phyloP scores from a whole-genome alignment of 2,329 filamentous ascomycete genomes.

The Zalaria sp. region DNA sequence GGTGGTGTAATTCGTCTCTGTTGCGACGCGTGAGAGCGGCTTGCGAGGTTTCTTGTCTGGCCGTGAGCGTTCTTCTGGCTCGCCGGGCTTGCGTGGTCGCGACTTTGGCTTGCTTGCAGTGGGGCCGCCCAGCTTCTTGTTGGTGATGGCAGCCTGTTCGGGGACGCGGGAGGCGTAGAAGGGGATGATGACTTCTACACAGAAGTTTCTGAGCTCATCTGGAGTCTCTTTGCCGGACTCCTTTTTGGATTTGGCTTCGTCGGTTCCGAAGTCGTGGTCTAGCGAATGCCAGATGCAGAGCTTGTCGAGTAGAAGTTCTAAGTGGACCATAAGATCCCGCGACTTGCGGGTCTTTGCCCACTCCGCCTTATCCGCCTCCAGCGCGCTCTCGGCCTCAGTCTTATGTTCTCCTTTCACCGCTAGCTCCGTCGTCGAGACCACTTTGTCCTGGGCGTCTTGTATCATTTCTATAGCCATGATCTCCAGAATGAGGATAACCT shows the following conservation, averaged over 20 bases:
- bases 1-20: slow-evolving; percentile 36
- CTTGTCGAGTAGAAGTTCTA: slow-evolving; percentile 64
- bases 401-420: background rate
- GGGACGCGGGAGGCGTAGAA: slow-evolving; percentile 71
- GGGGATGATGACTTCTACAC: slow-evolving; percentile 64
- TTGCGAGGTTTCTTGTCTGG: slow-evolving; percentile 28
- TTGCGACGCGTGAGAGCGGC: slow-evolving; percentile 46
- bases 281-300: slow-evolving; percentile 77
- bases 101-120: slow-evolving; percentile 41
- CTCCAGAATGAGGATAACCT: slow-evolving; percentile 68
- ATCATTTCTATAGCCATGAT: slow-evolving; percentile 53
- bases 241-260: slow-evolving; percentile 7
- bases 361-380: slow-evolving; percentile 18
- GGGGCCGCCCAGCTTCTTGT: slow-evolving; percentile 63
- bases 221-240: slow-evolving; percentile 13
- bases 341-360: slow-evolving; percentile 41
- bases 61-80: slow-evolving; percentile 19
- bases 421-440: background rate
- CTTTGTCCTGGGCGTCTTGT: slow-evolving; percentile 5
- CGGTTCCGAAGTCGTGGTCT: slow-evolving; percentile 41
- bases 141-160: slow-evolving; percentile 54
- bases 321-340: slow-evolving; percentile 48
- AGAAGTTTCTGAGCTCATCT: slow-evolving; percentile 63
- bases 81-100: slow-evolving; percentile 25
- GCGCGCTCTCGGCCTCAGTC: background rate